Base-by-base conservation (phyloP, 495 filamentous ascomycete species). In the Neurospora sp. region DNA sequence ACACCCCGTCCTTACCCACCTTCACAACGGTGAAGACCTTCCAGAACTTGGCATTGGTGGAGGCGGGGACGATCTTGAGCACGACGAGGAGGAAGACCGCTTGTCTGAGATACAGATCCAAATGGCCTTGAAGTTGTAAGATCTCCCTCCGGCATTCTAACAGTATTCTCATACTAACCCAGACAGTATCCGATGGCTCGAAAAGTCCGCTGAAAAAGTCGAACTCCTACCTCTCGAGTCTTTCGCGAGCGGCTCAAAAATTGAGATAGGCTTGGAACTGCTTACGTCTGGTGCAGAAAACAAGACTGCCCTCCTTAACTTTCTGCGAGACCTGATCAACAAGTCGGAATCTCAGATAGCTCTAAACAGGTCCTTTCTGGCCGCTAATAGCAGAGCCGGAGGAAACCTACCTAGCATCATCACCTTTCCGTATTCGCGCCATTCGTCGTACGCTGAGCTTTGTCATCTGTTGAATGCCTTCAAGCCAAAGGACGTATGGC, bases 381-480 rank as follows among this genome's bases (percentile, higher is more conserved):
- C 42, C 18, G 41, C 4, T 9, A 61, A 69, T 39, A 41, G 37
- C 10, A 22, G 35, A n/a, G 35, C 69, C 0, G 4, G 27, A 20
- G 69, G 75, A 18, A 16, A 18, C 3, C 76, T 87, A 3, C 82
- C 88, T 31, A 83, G 78, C 5, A 73, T 76, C 27, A 87, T 89
- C 40, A 81, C 78, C 12, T 97, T 98, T 73, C 93, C 94, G 5
- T 98, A 95, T 77, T 94, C 95, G 0, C 88, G 95, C 3, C 95
- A 98, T 80, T 96, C 95, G 0, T 97, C 93, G 0, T 93, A 95
- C 70, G 82, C 82, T 0, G 95, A 98, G 79, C 85, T 97, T 6
- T 91, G 92, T 73, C 79, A 89, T 73, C 81, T 98, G 0, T 97
- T 5, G 75, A 83, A 83, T 5, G 85, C 84, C 0, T 93, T 97